These are phyloP conservation scores for Ascochyta fabae DNA, from an alignment of 2,329 filamentous ascomycete genomes.

Conservation along the genomic window DNA sequence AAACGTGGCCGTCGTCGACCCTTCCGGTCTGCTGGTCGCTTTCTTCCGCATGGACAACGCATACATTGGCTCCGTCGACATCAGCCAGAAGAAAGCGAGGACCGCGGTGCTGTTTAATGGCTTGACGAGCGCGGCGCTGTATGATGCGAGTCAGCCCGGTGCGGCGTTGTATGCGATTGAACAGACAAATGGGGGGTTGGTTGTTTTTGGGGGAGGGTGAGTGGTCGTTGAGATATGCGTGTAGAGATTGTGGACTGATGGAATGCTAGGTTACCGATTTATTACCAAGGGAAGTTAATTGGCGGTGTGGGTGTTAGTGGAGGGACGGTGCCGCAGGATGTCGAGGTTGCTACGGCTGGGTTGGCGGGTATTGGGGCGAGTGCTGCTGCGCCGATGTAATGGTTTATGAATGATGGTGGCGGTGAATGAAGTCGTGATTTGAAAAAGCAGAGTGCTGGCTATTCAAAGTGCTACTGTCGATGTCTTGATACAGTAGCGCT, in stretches of 20 bases:
- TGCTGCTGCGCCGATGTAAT: conserved; percentile 2
- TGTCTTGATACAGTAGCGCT: too few species aligned
- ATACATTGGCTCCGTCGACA: conserved; percentile 35
- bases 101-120: conserved; percentile 40
- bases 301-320: conserved; percentile 41
- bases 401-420: not conserved
- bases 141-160: conserved; percentile 25
- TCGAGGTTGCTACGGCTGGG: conserved; percentile 26
- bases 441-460: too few species aligned
- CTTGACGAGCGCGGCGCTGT: conserved; percentile 21
- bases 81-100: conserved; percentile 38
- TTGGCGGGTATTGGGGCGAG: conserved; percentile 12
- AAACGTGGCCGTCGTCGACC: conserved; percentile 40
- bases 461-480: too few species aligned
- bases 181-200: conserved; percentile 36
- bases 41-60: conserved; percentile 42
- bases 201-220: conserved; percentile 38
- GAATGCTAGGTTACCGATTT: conserved; percentile 31
- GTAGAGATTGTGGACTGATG: not conserved
- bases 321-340: conserved; percentile 35
- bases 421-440: too few species aligned
- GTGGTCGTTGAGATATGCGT: not conserved
- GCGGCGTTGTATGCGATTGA: conserved; percentile 31
- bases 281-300: conserved; percentile 31
- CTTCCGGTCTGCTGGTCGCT: conserved; percentile 36